Base-by-base conservation (phyloP, 495 filamentous ascomycete species). In the Cercophora scortea region DNA sequence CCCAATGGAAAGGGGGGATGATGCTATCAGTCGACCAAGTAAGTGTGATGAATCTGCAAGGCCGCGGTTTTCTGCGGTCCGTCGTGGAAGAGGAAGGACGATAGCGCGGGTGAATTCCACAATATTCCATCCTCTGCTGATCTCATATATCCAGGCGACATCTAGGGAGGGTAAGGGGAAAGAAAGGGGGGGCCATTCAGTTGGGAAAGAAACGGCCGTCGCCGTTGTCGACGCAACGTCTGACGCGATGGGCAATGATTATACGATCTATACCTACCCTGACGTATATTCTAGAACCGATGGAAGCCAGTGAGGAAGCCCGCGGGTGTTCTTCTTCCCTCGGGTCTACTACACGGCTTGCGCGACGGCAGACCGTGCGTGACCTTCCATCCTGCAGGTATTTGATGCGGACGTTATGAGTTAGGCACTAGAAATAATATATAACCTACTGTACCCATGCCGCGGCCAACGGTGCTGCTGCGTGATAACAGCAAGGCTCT, bases 281-380 rank as follows among this genome's bases (percentile, higher is more conserved):
- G 25, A 2, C 25, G 2, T 25, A 49, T 49, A 39, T 49, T 42
- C 38, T 50, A 50, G 48, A 50, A 50, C 48, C 48, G 48, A 50
- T 33, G 39, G 48, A 50, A 50, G 15, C 38, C 48, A 50, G 17
- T 12, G 5, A 25, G 25, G 2, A 25, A 25, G 25, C 25, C 2
- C 2, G 25, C 25, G 25, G 25, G 5, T 5, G 2, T 25, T 25
- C 5, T 25, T 2, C 25, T 25, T 5, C 25, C 25, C 25, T 25
- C 25, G 25, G 25, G 25, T 32, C 43, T 6, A 32, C n/a, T 13
- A 12, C 18, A 0, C 12, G 3, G 13, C 25, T 35, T 7, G 36
- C 2, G 36, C 9, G 36, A 13, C 36, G 18, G 8, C 4, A 33
- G 34, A 46, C 25, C 25, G 25, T 25, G 25, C 44, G 44, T 46